Evolutionary conservation across 2,329 filamentous ascomycete genomes (phyloP).

Genomic region (Botryotinia narcissicola): DNA sequence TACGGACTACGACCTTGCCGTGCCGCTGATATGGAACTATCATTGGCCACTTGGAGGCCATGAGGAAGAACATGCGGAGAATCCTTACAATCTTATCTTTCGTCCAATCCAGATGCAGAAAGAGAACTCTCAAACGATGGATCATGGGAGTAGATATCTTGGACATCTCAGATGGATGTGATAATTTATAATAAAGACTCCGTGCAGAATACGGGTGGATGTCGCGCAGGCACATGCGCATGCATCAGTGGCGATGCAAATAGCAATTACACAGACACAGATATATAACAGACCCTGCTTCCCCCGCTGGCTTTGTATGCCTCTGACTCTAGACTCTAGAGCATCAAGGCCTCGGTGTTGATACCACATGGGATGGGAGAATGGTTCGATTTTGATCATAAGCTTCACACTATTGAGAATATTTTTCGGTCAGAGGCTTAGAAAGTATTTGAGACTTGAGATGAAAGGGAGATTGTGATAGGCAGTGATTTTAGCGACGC

Average conservation of each 20-base stretch:
- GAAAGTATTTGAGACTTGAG: not conserved
- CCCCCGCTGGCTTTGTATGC: not conserved
- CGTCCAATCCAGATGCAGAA: not conserved
- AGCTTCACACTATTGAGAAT: not conserved
- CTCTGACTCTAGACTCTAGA: not conserved
- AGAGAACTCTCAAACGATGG: not conserved
- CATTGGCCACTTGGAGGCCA: not conserved
- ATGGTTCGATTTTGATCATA: not conserved
- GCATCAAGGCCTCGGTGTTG: not conserved
- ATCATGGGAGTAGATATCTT: not conserved
- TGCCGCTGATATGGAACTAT: not conserved
- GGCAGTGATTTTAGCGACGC: not conserved
- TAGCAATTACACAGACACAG: not conserved
- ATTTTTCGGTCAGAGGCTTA: not conserved
- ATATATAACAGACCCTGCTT: not conserved
- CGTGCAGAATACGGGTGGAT: not conserved
- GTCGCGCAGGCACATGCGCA: not conserved
- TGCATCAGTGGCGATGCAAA: not conserved
- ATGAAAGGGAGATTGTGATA: not conserved
- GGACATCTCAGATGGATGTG: not conserved
- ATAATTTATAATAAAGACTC: not conserved
- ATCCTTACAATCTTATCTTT: not conserved
- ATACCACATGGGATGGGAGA: not conserved
- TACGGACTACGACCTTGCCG: not conserved
- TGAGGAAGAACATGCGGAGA: slow-evolving; percentile 1